A percentile compares a stretch with the other conserved stretches of the same genome.
phyloP scores from a whole-genome alignment of 106 monocot genomes.

The Acanthochlamys bracteata region DNA sequence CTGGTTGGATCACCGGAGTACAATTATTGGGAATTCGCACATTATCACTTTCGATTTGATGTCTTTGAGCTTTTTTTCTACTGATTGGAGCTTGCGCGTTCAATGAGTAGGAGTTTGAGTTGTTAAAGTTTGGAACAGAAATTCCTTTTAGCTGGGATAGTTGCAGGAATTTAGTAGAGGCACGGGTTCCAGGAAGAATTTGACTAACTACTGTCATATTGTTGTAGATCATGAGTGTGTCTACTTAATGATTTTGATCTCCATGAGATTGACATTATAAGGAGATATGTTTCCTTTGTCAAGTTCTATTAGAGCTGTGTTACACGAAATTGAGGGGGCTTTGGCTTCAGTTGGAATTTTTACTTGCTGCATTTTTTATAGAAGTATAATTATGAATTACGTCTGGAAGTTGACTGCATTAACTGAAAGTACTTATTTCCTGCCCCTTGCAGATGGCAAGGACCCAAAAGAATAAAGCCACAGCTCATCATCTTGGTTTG shows the following conservation, averaged over 20 bases:
- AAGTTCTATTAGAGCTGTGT: too few species aligned
- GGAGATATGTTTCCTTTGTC: not conserved
- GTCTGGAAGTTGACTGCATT: not conserved
- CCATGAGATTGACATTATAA: not conserved
- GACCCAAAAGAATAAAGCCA: conserved; percentile 97
- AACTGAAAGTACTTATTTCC: not conserved
- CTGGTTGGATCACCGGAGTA: too few species aligned
- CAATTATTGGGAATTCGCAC: too few species aligned
- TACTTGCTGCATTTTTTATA: not conserved
- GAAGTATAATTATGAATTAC: not conserved
- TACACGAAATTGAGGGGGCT: too few species aligned
- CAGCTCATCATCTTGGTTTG: conserved; percentile 93
- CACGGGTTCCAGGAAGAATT: too few species aligned
- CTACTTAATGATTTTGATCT: not conserved
- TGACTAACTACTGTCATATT: not conserved
- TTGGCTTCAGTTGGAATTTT: too few species aligned
- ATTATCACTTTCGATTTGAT: too few species aligned
- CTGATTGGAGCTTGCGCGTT: too few species aligned
- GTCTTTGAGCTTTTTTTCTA: too few species aligned
- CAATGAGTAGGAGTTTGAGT: too few species aligned
- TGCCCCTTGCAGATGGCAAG: conserved; percentile 73
- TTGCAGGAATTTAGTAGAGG: not conserved
- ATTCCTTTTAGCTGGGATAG: not conserved
- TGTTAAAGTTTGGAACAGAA: too few species aligned
- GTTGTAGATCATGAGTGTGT: not conserved